Evolutionary conservation across 495 filamentous ascomycete species (phyloP), one percentile per base, ranked within the genome.

Genomic region (Aspergillus funiculosus): DNA sequence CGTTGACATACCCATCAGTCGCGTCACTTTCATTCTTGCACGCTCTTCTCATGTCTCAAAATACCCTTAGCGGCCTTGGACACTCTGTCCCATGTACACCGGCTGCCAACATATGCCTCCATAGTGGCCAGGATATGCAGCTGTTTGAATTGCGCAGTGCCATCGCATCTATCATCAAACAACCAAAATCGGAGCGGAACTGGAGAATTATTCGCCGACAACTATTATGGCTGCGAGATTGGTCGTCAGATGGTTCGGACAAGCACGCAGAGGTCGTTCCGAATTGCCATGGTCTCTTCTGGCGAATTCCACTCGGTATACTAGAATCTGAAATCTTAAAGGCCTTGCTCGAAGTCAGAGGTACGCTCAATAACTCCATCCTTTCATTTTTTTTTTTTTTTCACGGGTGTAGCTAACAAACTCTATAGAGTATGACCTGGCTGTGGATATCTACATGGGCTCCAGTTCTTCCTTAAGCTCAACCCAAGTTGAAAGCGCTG

Each of bases 171-270:
- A 60, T 74, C 3, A 59, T 68, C 20, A 72, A 67, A 22, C 73
- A 77, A 14, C 60, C 72, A 39, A 76, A 72, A 32, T 78, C 85
- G 46, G 79, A 81, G 18, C 77, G 74, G 48, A 78, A 82, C 37
- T 94, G 89, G 89, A 68, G 68, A 27, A 63, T 64, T 17, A 70
- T 78, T 6, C 74, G 87, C 27, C 73, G 78, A 39, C 78, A 85
- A 56, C 59, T 95, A 11, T 64, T 91, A 1, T 95, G 89, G 89
- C 77, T 95, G 21, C 78, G 79, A 54, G 77, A 81, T 59, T 94
- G 89, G 89, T 84, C 80, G 17, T 66, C 71, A 2, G 74, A 78
- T 8, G 52, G 62, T 35, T 59, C 50, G 2, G 73, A 76, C 11
- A 50, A 60, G 41, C 59, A 51, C 40, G 63, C 29, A 10, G 10